Base-by-base conservation (phyloP, 2,329 filamentous ascomycete genomes). In the Ascomycota sp. region DNA sequence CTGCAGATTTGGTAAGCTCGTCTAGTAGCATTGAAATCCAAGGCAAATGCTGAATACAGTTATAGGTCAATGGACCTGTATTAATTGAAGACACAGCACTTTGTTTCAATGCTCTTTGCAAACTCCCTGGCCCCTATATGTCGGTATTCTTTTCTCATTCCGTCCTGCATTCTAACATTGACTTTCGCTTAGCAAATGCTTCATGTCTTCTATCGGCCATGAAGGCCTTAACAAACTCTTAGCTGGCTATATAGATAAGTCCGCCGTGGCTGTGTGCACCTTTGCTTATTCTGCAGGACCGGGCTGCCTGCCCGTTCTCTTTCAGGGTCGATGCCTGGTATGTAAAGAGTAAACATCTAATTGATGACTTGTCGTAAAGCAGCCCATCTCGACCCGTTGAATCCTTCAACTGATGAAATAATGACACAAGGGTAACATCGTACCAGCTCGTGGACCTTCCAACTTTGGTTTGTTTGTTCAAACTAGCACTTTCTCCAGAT, bases 61-160 rank as follows among this genome's bases (percentile, higher is more conserved):
- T n/a, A 11, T 23, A 91, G 82, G 55, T 89, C 28, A 61, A 76
- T 43, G 83, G 83, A 1, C 85, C 91, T 4, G 89, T 94, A 7
- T 63, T 98, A 24, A 86, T 93, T 8, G 89, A 98, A 55, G 89
- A 98, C 53, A 98, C 89, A 11, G 83, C 83, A 40, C 63, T 98
- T 29, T 91, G 83, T 59, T 98, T 94, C 50, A 75, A 79, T 46
- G 85, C 86, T 13, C 66, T 94, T 36, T 72, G 79, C 34, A 85
- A 83, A n/a, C 64, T 98, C 20, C 89, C 89, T 2, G 89, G 89
- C 2, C 82, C 86, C 25, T 98, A 98, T 51, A 92, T 98, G 86
- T 92, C 15, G 11, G 32, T 23, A 17, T 17, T 17, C 15, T 17
- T 17, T 4, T 4, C 15, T 17, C 15, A 17, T 17, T 17, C 15